Percentiles rank a stretch among this genome's conserved stretches.
phyloP scores from a whole-genome alignment of 164 flowering plant genomes.

The Umbilicus rupestris region DNA sequence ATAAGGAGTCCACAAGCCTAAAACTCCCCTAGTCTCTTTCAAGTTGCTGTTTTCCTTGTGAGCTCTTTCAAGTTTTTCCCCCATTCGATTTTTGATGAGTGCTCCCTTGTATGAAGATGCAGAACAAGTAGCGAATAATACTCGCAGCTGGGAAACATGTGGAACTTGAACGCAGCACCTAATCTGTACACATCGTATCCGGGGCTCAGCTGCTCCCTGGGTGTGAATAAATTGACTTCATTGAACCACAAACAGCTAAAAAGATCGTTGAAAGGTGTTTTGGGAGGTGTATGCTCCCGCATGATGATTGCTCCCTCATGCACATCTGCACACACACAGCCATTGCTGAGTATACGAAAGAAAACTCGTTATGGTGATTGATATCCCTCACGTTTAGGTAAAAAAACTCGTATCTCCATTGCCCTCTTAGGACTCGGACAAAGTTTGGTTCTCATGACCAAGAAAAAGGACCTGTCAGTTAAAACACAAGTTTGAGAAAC shows the following conservation, averaged over 20 bases:
- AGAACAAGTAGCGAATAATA: slow-evolving; percentile 72
- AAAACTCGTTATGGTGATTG: too few species aligned
- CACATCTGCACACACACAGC: slow-evolving; percentile 80
- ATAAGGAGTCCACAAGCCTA: slow-evolving; percentile 93
- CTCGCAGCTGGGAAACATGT: slow-evolving; percentile 94
- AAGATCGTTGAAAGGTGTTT: slow-evolving; percentile 59
- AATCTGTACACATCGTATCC: slow-evolving; percentile 87
- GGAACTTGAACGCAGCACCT: slow-evolving; percentile 52
- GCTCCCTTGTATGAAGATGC: slow-evolving; percentile 84
- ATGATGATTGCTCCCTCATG: slow-evolving; percentile 96
- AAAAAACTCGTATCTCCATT: too few species aligned
- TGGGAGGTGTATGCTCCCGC: slow-evolving; percentile 79
- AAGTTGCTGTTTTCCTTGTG: slow-evolving; percentile 35
- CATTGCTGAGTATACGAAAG: too few species aligned
- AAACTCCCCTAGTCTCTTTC: slow-evolving; percentile 81
- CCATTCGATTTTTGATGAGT: slow-evolving; percentile 86
- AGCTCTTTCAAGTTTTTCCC: slow-evolving; percentile 57
- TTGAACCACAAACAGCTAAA: slow-evolving; percentile 98
- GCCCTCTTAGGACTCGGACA: too few species aligned
- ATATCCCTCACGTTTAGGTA: too few species aligned
- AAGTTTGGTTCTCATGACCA: slow-evolving; percentile 80
- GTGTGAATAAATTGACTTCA: slow-evolving; percentile 91
- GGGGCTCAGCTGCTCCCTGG: slow-evolving; percentile 94
- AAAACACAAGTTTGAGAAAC: too few species aligned
- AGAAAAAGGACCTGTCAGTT: slow-evolving; percentile 46